These are phyloP conservation scores for Ogataea siamensis DNA, from an alignment of 805 yeast genomes.

Conservation along the genomic window DNA sequence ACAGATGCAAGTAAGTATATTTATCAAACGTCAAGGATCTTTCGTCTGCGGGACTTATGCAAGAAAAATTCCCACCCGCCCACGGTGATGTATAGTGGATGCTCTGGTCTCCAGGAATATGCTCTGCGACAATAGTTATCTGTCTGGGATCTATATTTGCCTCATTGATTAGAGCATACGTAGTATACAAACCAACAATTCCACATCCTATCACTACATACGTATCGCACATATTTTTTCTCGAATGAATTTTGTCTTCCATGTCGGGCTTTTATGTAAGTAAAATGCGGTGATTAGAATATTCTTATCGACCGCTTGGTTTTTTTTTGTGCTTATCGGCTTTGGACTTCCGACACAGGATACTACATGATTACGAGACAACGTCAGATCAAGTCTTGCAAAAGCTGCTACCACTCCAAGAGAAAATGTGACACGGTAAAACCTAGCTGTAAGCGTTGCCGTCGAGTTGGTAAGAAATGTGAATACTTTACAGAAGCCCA, in stretches of 20 bases:
- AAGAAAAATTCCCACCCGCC: constrained; percentile 67
- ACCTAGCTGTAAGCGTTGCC: constrained; percentile 19
- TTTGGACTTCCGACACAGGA: too few relatives aligned
- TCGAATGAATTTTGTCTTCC: background rate
- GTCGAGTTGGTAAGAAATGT: constrained; percentile 13
- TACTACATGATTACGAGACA: constrained; percentile 20
- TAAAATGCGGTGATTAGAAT: constrained; percentile 1
- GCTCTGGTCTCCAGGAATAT: constrained; percentile 76
- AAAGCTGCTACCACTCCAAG: constrained; percentile 20
- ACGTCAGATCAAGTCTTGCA: constrained; percentile 21
- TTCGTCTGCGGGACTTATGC: constrained; percentile 57
- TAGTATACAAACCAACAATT: constrained; percentile 66
- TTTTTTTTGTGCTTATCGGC: too few relatives aligned
- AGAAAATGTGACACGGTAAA: constrained; percentile 22
- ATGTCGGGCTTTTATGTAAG: background rate
- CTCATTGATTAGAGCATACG: constrained; percentile 43
- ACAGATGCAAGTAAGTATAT: constrained; percentile 52
- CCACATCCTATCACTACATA: constrained; percentile 51
- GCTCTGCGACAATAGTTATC: constrained; percentile 61
- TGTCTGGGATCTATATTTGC: constrained; percentile 36
- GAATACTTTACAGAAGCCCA: constrained; percentile 22
- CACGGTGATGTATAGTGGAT: constrained; percentile 75
- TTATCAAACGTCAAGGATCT: constrained; percentile 50
- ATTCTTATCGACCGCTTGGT: constrained; percentile 1
- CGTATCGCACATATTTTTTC: constrained; percentile 5